Conservation (phyloP, 2,329 filamentous ascomycete species). For the Aureobasidium namibiae region DNA sequence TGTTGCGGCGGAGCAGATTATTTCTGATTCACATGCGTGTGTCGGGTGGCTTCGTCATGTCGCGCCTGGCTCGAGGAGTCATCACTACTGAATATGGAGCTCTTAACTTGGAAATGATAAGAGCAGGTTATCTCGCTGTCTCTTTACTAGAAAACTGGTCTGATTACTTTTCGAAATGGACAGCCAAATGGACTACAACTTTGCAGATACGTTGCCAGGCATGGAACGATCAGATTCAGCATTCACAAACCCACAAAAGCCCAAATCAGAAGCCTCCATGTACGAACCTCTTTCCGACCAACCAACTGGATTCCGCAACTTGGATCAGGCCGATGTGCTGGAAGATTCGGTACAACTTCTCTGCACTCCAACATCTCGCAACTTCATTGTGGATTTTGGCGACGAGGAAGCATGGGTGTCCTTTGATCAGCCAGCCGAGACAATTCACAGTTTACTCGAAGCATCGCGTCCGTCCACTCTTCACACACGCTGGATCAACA, state of each 20-base stretch:
- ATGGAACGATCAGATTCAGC: conserved; percentile 10
- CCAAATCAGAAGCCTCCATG: not conserved
- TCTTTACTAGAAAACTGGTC: not conserved
- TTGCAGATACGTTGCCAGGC: not conserved
- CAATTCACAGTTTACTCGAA: conserved; percentile 34
- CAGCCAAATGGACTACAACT: not conserved
- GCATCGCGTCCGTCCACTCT: conserved; percentile 38
- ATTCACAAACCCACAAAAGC: not conserved
- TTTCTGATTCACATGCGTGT: not conserved
- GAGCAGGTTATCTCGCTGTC: not conserved
- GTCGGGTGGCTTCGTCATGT: conserved; percentile 11
- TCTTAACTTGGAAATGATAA: not conserved
- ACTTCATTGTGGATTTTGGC: conserved; percentile 61
- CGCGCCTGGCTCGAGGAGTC: not conserved
- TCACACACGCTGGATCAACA: conserved; percentile 65
- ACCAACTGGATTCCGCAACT: conserved; percentile 37
- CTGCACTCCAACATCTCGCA: conserved; percentile 36
- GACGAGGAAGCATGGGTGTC: conserved; percentile 47
- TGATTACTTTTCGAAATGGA: not conserved
- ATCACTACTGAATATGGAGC: not conserved
- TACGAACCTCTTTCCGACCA: not conserved
- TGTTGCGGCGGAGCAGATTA: not conserved
- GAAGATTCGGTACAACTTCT: conserved; percentile 35
- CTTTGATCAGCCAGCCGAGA: conserved; percentile 41
- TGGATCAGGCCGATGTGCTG: conserved; percentile 46